phyloP scores from a whole-genome alignment of 176 grass and related monocot species.

The Neostapfia colusana region DNA sequence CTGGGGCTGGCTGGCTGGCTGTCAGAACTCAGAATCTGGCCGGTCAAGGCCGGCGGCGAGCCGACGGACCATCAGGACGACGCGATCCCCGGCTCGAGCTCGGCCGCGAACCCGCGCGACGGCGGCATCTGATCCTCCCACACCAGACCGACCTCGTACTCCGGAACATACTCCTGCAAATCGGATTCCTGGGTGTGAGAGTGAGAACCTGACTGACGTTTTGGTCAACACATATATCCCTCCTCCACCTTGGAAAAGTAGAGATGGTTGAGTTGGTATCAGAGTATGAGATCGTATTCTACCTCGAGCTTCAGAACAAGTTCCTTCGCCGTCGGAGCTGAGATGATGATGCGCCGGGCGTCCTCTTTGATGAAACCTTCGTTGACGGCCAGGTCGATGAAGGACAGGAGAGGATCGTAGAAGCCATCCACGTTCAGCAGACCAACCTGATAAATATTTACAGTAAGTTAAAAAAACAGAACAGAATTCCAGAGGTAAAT shows the following conservation, averaged over 20 bases:
- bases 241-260: neutral
- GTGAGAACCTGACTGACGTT: neutral
- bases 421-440: conserved; percentile 91
- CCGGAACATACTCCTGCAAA: conserved; percentile 61
- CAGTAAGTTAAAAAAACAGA: neutral
- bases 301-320: conserved; percentile 84
- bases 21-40: conserved; percentile 32
- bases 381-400: conserved; percentile 79
- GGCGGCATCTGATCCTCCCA: conserved; percentile 69
- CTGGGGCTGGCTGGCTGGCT: conserved; percentile 15
- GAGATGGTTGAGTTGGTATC: neutral
- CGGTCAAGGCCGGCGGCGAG: neutral
- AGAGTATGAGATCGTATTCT: neutral
- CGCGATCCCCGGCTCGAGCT: conserved; percentile 57
- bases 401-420: conserved; percentile 78
- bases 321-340: conserved; percentile 73
- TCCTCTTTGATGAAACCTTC: conserved; percentile 84
- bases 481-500: neutral
- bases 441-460: conserved; percentile 60
- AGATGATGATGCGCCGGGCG: conserved; percentile 69
- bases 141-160: conserved; percentile 70
- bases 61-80: conserved; percentile 39
- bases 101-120: conserved; percentile 39
- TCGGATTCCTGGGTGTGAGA: neutral
- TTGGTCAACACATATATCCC: neutral